Percentiles rank a stretch among this genome's conserved stretches.
Conservation (phyloP, 768 basidiomycete genomes). For the Harrya chromipes region DNA sequence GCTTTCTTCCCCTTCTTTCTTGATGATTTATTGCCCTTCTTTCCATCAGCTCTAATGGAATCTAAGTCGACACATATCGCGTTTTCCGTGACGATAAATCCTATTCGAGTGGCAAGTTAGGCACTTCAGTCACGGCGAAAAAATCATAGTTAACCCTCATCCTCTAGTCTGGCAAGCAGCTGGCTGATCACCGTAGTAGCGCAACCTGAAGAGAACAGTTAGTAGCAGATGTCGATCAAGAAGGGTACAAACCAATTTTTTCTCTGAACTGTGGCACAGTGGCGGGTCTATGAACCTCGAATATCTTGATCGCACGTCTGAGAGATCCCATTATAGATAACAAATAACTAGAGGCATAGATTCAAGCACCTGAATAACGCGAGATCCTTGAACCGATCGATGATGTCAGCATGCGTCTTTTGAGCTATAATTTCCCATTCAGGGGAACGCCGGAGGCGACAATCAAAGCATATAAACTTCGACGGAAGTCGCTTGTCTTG, state of each 20-base stretch:
- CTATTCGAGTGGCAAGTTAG: constrained; percentile 35
- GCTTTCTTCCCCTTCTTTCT: constrained; percentile 41
- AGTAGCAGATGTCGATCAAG: not conserved
- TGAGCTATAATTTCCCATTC: constrained; percentile 69
- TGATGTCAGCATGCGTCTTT: constrained; percentile 51
- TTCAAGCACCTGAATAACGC: constrained; percentile 60
- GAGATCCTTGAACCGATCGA: constrained; percentile 64
- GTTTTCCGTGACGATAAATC: constrained; percentile 55
- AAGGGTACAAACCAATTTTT: constrained; percentile 47
- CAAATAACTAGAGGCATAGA: not conserved
- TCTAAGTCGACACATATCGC: constrained; percentile 50
- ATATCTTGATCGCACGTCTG: constrained; percentile 70
- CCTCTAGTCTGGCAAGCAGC: constrained; percentile 65
- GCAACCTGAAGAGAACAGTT: constrained; percentile 40
- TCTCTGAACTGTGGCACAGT: constrained; percentile 54
- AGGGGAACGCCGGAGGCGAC: constrained; percentile 61
- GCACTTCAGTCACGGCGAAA: not conserved
- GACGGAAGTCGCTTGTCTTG: constrained; percentile 56
- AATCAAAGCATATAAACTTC: constrained; percentile 72
- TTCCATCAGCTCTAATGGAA: constrained; percentile 35
- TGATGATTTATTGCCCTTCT: constrained; percentile 40
- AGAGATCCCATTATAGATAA: constrained; percentile 2
- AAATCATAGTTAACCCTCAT: constrained; percentile 50
- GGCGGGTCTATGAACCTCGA: constrained; percentile 47
- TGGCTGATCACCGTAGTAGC: constrained; percentile 54